Evolutionary conservation across 179 eudicot species (phyloP).

Genomic region (Patellifolia procumbens): DNA sequence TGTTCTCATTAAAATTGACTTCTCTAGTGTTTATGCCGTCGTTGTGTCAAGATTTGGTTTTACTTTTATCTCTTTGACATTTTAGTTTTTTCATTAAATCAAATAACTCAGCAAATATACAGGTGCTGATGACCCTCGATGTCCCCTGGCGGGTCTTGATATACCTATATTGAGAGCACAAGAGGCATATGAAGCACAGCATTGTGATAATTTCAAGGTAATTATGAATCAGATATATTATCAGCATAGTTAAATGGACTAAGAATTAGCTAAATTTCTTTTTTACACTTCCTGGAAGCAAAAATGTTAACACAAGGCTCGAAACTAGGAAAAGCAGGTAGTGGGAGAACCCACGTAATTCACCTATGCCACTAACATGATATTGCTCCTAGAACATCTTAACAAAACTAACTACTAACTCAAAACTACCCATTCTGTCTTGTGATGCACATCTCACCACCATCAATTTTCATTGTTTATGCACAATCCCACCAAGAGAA

Average conservation of each 20-base stretch:
- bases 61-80: not conserved
- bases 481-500: no score
- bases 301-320: no score
- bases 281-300: not conserved
- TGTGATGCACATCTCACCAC: no score
- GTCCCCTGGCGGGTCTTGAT: conserved; percentile 71
- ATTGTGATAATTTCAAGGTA: conserved; percentile 64
- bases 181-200: conserved; percentile 51
- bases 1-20: not conserved
- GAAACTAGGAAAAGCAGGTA: no score
- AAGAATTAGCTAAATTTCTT: not conserved
- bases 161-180: conserved; percentile 45
- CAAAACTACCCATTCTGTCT: no score
- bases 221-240: not conserved
- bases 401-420: no score
- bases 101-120: conserved; percentile 20
- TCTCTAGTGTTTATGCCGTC: no score
- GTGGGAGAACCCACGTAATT: no score
- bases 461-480: no score
- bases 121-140: conserved; percentile 88
- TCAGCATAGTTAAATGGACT: not conserved
- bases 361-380: no score
- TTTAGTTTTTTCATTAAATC: not conserved
- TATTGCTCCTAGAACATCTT: no score
- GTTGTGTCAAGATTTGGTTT: not conserved